Conservation (phyloP, 306 rosid species). For the Clitoria ternatea region DNA sequence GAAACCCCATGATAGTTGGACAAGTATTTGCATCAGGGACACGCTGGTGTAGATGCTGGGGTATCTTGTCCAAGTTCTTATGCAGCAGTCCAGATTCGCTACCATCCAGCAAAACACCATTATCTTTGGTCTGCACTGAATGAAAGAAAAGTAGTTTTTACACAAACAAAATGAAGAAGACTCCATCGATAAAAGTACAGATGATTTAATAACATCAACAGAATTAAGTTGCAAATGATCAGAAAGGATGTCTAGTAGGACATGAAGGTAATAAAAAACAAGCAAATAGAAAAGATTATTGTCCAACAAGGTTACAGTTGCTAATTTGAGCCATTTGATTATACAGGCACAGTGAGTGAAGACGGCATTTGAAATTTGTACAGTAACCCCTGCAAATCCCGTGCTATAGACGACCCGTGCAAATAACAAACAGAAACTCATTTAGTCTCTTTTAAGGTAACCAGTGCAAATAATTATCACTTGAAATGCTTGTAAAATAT, state of each 20-base stretch:
- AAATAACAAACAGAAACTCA: background rate
- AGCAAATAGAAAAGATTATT: background rate
- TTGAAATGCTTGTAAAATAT: background rate
- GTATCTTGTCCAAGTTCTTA: slow-evolving; percentile 44
- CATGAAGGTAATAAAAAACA: background rate
- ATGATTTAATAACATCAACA: slow-evolving; percentile 4
- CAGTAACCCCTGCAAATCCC: no score
- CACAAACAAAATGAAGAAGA: slow-evolving; percentile 45
- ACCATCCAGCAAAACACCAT: slow-evolving; percentile 54
- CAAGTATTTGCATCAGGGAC: slow-evolving; percentile 41
- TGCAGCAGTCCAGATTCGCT: slow-evolving; percentile 39
- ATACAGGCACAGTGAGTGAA: background rate
- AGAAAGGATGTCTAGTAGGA: background rate
- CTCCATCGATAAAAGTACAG: slow-evolving; percentile 2
- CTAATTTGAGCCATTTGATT: background rate
- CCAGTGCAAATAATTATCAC: background rate
- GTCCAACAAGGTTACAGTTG: background rate
- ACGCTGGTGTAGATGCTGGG: slow-evolving; percentile 34
- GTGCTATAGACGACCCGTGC: no score
- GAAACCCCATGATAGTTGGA: slow-evolving; percentile 55
- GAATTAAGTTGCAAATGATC: background rate
- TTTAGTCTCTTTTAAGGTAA: background rate
- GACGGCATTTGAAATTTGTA: background rate
- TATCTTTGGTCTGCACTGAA: slow-evolving; percentile 98
- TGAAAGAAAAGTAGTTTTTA: slow-evolving; percentile 57